phyloP scores from a whole-genome alignment of 352 stramenopile genomes.

The Phytophthora constricta region DNA sequence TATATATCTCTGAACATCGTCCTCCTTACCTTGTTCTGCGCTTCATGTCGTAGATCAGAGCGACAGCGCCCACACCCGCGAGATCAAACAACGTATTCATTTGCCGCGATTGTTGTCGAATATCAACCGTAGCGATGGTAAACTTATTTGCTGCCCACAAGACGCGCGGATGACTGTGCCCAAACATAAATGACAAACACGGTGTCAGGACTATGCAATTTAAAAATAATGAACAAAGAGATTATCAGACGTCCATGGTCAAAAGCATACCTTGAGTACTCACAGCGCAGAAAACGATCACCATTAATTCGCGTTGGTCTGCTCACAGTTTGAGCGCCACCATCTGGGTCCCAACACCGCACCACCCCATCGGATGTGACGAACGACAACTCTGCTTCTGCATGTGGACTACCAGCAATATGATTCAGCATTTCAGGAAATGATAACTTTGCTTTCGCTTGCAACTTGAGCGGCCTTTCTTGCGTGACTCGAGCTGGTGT shows the following conservation, averaged over 20 bases:
- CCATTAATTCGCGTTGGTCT: constrained; percentile 25
- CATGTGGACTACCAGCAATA: constrained; percentile 68
- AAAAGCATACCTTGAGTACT: constrained; percentile 70
- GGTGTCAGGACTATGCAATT: too few relatives aligned
- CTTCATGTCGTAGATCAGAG: constrained; percentile 73
- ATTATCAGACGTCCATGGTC: background rate
- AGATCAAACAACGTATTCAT: constrained; percentile 63
- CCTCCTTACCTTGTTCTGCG: constrained; percentile 61
- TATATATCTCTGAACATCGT: too few relatives aligned
- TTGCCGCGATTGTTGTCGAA: constrained; percentile 44
- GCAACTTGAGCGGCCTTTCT: constrained; percentile 36
- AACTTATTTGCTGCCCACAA: constrained; percentile 64
- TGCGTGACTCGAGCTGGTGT: constrained; percentile 26
- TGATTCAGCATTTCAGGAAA: constrained; percentile 70
- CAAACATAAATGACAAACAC: too few relatives aligned
- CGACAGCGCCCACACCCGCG: constrained; percentile 32
- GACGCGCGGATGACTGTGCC: constrained; percentile 70
- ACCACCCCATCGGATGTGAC: constrained; percentile 55
- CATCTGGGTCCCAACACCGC: constrained; percentile 57
- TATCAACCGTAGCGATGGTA: constrained; percentile 53
- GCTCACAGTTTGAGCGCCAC: constrained; percentile 44
- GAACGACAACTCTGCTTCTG: constrained; percentile 62
- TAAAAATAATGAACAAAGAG: too few relatives aligned
- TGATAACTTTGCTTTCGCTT: constrained; percentile 50
- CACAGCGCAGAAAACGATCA: constrained; percentile 61